phyloP scores from a whole-genome alignment of 2,329 filamentous ascomycete genomes.

The Lasiodiplodia gonubiensis region DNA sequence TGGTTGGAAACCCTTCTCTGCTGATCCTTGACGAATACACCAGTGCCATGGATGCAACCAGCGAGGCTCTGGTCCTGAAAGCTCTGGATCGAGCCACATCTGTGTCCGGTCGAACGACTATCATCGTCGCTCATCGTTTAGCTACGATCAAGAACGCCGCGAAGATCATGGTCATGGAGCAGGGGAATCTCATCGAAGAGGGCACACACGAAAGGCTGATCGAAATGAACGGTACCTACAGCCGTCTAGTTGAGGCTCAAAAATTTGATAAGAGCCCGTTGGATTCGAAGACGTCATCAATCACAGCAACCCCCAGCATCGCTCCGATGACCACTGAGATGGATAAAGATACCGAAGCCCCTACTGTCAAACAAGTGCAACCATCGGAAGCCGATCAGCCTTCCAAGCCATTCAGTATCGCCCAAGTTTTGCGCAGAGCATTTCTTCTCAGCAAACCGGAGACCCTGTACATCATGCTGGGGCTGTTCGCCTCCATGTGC shows the following conservation, averaged over 20 bases:
- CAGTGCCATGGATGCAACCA: conserved; percentile 42
- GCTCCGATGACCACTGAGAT: conserved; percentile 12
- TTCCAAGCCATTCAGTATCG: conserved; percentile 28
- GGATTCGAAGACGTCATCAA: conserved; percentile 26
- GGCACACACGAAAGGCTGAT: conserved; percentile 42
- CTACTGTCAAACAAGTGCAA: neutral
- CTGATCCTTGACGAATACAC: conserved; percentile 47
- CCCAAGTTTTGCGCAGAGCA: conserved; percentile 36
- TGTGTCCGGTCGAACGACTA: conserved; percentile 39
- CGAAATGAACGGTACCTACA: conserved; percentile 39
- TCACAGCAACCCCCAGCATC: conserved; percentile 25
- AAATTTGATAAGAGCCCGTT: conserved; percentile 40
- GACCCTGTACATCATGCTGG: conserved; percentile 46
- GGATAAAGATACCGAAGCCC: conserved; percentile 10
- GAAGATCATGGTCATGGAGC: conserved; percentile 45
- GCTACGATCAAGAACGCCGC: conserved; percentile 46
- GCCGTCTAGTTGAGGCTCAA: conserved; percentile 43
- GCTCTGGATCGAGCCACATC: conserved; percentile 43
- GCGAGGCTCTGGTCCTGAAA: conserved; percentile 42
- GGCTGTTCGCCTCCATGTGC: conserved; percentile 52
- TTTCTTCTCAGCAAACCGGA: conserved; percentile 46
- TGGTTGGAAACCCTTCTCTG: conserved; percentile 42
- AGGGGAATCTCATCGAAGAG: conserved; percentile 41
- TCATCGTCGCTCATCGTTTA: conserved; percentile 46
- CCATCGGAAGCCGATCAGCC: neutral